A percentile compares a stretch with the other conserved stretches of the same genome.
These are phyloP conservation scores for Beta macrorhiza DNA, from an alignment of 179 eudicot species.

Conservation along the genomic window DNA sequence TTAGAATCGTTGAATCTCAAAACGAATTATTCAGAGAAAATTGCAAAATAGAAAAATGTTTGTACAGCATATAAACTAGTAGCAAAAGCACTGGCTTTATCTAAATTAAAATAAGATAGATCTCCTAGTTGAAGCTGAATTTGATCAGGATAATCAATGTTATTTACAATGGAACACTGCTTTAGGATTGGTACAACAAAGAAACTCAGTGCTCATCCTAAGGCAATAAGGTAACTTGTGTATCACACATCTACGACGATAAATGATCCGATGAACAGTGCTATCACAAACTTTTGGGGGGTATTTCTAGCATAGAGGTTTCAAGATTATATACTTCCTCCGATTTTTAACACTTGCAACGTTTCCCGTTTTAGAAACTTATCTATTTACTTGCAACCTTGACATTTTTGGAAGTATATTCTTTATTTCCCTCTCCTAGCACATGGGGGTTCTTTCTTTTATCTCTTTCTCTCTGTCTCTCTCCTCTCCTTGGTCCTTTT, in stretches of 20 bases:
- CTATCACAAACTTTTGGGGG: neutral
- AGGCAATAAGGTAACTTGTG: neutral
- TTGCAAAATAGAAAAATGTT: neutral
- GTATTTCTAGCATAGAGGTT: neutral
- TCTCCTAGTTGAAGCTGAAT: neutral
- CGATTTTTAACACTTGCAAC: too few relatives aligned
- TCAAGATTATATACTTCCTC: neutral
- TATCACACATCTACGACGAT: neutral
- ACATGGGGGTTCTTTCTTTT: too few relatives aligned
- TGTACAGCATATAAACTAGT: neutral
- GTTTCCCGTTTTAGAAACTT: too few relatives aligned
- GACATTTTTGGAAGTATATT: too few relatives aligned
- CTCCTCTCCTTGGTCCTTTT: too few relatives aligned
- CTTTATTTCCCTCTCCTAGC: too few relatives aligned
- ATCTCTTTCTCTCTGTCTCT: too few relatives aligned
- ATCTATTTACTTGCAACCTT: too few relatives aligned
- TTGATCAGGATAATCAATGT: neutral
- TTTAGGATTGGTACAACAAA: neutral
- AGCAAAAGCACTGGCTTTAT: neutral
- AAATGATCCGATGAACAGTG: neutral
- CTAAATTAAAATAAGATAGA: neutral
- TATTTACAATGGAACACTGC: neutral
- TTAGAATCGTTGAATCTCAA: neutral
- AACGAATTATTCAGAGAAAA: neutral
- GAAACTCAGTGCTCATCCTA: neutral